phyloP scores from a whole-genome alignment of 179 eudicot species.

The Sideroxylon spinosum region DNA sequence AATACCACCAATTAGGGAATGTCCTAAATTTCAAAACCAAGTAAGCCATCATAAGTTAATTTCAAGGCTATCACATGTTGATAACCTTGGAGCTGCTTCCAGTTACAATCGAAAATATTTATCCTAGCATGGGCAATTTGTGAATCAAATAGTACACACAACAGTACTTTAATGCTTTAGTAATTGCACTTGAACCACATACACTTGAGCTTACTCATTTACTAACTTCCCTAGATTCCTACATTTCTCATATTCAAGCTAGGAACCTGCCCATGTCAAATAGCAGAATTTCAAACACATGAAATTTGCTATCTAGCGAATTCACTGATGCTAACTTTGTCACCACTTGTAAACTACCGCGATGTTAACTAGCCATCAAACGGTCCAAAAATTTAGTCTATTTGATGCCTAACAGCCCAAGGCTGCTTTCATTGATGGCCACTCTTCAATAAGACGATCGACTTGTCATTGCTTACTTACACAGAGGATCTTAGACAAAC shows the following conservation, averaged over 20 bases:
- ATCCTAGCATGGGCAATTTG: neutral
- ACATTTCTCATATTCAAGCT: neutral
- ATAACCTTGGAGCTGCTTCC: neutral
- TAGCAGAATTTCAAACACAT: neutral
- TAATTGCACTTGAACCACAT: neutral
- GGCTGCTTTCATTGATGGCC: constrained; percentile 42
- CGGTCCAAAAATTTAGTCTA: constrained; percentile 72
- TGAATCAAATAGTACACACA: neutral
- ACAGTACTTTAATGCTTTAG: neutral
- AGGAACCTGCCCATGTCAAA: neutral
- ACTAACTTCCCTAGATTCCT: constrained; percentile 3
- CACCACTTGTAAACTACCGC: constrained; percentile 30
- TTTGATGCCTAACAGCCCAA: constrained; percentile 53
- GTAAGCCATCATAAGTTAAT: neutral
- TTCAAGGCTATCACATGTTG: neutral
- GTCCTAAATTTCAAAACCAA: neutral
- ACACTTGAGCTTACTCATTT: neutral
- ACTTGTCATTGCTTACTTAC: constrained; percentile 37
- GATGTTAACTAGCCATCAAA: constrained; percentile 47
- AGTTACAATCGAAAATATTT: neutral
- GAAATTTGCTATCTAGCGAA: constrained; percentile 14
- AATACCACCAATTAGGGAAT: neutral
- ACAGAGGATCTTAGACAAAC: constrained; percentile 29
- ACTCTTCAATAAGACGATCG: constrained; percentile 29
- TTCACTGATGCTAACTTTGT: constrained; percentile 43